Evolutionary conservation across 2,329 filamentous ascomycete genomes (phyloP).

Genomic region (Bisporella sp.): DNA sequence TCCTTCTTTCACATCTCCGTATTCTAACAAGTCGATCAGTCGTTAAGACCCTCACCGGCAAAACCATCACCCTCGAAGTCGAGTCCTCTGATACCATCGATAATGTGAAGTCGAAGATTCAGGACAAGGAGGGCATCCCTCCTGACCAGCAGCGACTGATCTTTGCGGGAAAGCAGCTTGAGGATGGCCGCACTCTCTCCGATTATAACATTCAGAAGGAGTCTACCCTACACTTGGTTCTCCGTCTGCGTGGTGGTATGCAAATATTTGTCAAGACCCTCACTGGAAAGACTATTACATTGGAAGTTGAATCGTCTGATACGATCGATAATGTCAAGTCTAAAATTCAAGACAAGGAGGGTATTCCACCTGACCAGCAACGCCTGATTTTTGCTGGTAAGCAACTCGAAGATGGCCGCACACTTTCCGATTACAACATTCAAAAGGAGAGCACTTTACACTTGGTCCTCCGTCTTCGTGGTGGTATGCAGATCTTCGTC

Average conservation of each 20-base stretch:
- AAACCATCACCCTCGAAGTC: constrained; percentile 99
- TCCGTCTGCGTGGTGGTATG: constrained; percentile 78
- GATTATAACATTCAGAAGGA: constrained; percentile 99
- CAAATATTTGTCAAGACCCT: constrained; percentile 67
- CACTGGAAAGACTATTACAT: constrained; percentile 63
- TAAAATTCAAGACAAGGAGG: constrained; percentile 69
- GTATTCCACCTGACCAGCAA: constrained; percentile 64
- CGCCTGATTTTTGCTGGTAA: constrained; percentile 65
- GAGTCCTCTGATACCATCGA: constrained; percentile 99
- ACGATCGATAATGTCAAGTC: constrained; percentile 66
- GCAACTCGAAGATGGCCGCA: constrained; percentile 69
- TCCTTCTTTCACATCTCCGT: no score
- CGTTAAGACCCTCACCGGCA: constrained; percentile 81
- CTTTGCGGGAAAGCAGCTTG: constrained; percentile 88
- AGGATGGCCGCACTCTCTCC: constrained; percentile 82
- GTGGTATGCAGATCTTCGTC: constrained; percentile 69
- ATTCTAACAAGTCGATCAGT: constrained; percentile 39
- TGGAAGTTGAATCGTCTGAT: constrained; percentile 61
- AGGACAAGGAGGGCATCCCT: constrained; percentile 88
- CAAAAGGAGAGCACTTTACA: constrained; percentile 72
- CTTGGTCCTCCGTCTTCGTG: constrained; percentile 63
- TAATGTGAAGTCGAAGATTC: constrained; percentile 94
- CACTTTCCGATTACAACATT: constrained; percentile 83
- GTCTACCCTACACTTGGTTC: constrained; percentile 72
- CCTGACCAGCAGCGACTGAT: constrained; percentile 93